Base-by-base conservation (phyloP, 2,329 filamentous ascomycete genomes). In the Colletotrichum sp. region DNA sequence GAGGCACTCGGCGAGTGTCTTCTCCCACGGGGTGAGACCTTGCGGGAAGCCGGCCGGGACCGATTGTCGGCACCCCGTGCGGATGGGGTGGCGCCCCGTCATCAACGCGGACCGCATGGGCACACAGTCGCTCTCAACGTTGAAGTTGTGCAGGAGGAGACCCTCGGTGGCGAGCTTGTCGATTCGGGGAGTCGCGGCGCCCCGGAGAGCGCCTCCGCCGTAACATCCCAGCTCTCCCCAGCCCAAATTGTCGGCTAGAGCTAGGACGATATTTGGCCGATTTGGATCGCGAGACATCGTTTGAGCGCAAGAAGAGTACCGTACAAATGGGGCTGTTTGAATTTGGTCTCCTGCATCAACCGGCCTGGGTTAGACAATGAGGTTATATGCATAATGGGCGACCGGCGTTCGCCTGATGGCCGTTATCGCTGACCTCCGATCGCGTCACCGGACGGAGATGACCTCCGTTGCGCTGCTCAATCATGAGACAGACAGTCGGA, bases 191-290 rank as follows among this genome's bases (percentile, higher is more conserved):
- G 82, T 85, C 3, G 81, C 79, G 5, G 83, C 83, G 7, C 83
- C 83, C 1, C 82, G 81, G 5, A 85, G 78, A 4, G 76, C 57
- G 2, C 83, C 82, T 9, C 83, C 82, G 2, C 83, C 82, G 48
- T 84, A 84, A 57, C 82, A 84, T 2, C 82, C 82, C 6, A 85
- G 78, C 63, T 84, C 83, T 16, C 83, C 83, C 83, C 82, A 84
- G 71, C 83, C 83, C 13, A 84, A 82, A 68, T 84, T 84, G 52
- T 85, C 83, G n/a, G 83, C 83, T 1, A 84, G 76, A 71, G 81
- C 79, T n/a, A 84, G 80, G 3, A 82, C 78, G 39, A 84, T 74
- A 16, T 84, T 84, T 8, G 82, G 82, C 30, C 77, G 77, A 44
- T 59, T 61, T 3, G 77, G 74, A 34, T 81, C 78, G 12, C 44